phyloP scores from a whole-genome alignment of 306 rosid species.

The Vicia villosa region DNA sequence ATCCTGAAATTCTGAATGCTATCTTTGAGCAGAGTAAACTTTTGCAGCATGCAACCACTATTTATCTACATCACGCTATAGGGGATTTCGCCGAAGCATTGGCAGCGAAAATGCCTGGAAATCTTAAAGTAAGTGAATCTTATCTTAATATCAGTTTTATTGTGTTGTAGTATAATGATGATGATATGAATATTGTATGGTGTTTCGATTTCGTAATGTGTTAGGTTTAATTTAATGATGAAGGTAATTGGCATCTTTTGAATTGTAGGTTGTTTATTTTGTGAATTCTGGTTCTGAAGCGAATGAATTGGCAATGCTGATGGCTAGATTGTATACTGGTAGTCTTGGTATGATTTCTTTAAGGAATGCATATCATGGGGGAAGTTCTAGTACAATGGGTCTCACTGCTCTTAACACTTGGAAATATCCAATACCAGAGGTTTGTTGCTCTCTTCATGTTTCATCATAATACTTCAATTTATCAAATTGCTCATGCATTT shows the following conservation, averaged over 20 bases:
- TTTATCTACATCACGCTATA: slow-evolving; percentile 71
- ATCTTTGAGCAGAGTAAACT: slow-evolving; percentile 74
- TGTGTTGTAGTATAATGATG: not conserved
- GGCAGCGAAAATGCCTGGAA: slow-evolving; percentile 86
- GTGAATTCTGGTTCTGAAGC: slow-evolving; percentile 97
- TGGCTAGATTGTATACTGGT: slow-evolving; percentile 88
- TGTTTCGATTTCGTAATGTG: not conserved
- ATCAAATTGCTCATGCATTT: not conserved
- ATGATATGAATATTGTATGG: not conserved
- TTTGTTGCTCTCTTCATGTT: slow-evolving; percentile 39
- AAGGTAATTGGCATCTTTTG: slow-evolving; percentile 4
- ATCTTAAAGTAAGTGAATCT: slow-evolving; percentile 62
- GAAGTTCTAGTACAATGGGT: slow-evolving; percentile 78
- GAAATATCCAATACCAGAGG: slow-evolving; percentile 97
- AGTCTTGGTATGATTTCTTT: slow-evolving; percentile 83
- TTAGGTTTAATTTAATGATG: slow-evolving; percentile 18
- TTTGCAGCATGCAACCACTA: slow-evolving; percentile 87
- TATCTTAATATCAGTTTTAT: not conserved
- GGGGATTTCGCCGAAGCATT: slow-evolving; percentile 83
- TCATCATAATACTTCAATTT: slow-evolving; percentile 24
- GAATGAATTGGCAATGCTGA: slow-evolving; percentile 87
- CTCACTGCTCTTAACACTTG: slow-evolving; percentile 80
- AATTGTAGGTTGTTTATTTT: slow-evolving; percentile 83
- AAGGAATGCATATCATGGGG: slow-evolving; percentile 96
- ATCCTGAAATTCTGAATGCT: slow-evolving; percentile 74